Evolutionary conservation across 257 asterid genomes (phyloP), one percentile per base, ranked within the genome.

Genomic region (Scutellaria baicalensis): DNA sequence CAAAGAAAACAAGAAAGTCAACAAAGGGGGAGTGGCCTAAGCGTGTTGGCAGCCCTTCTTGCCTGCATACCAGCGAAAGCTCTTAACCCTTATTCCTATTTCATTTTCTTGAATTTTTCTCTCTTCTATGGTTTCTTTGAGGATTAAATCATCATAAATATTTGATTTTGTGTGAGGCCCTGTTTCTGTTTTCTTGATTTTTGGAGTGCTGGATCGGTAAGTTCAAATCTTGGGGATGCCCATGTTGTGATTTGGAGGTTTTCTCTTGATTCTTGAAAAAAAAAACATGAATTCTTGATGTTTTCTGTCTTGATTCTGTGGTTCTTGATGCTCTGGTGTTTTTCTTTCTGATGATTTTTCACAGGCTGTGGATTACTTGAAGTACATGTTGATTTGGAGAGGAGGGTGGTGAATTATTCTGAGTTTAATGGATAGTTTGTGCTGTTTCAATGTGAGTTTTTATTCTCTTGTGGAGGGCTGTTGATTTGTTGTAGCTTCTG

Each of bases 391-490:
- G 77, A 52, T 80, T 80, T 75, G 85, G 74, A 70, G 77, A 39
- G 78, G 78, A 69, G 75, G 76, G 45, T 12, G 62, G 71, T 75
- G 82, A 75, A 75, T 42, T 31, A 57, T 18, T 69, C 51, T 72
- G 74, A 79, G 73, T 65, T 71, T 70, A 35, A 92, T 92, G 97
- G 92, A 82, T 78, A 80, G 38, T 67, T 74, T 87, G 5, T 89
- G 97, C 88, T 92, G 97, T 81, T 92, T 87, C 85, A 79, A 56
- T 69, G 75, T 89, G 80, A 78, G 78, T 64, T 80, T 80, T 44
- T 64, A 33, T 21, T 49, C 48, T 16, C 44, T 55, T 42, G 13
- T 48, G 33, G 13, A 45, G 33, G 27, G 35, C 16, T 35, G 2
- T 27, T 27, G 4, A 27, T 27, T 27, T 27, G 36, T 13, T 45